Evolutionary conservation across 805 yeast species (phyloP), one percentile per base, ranked within the genome.

Genomic region (Blastobotrys americana): DNA sequence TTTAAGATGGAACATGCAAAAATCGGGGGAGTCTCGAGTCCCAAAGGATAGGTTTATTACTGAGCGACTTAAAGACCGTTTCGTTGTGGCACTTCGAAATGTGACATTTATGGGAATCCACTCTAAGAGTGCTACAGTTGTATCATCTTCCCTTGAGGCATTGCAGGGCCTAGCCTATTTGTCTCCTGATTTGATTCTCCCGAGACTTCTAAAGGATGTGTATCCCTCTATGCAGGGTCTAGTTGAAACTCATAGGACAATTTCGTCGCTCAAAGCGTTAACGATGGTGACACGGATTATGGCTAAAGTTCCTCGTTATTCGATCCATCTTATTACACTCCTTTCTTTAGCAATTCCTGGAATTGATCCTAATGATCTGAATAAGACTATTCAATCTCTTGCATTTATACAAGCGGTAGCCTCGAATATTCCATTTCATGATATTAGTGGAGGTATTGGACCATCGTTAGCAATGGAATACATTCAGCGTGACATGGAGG

Each of bases 311-410:
- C 82, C 82, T 1, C 62, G 78, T 1, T 86, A 74, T 57, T 68
- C 96, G 37, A 78, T 85, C 9, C 98, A 93, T 56, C 66, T 87
- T 9, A 77, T 94, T 0, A 76, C 94, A 43, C 67, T 93, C 13
- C 59, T 89, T 34, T 75, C 80, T 21, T 70, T 86, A 61, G 67
- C 81, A 2, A 60, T 88, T 5, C 84, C 88, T 0, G 96, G 93
- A 23, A 78, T 93, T 22, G 97, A 93, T 59, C 76, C 89, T 0
- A 93, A 89, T 59, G 98, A 93, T 61, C 71, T 87, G 40, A 71
- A 70, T 10, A 77, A 89, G 57, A 81, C 96, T 0, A 70, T 79
- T 13, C 73, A 77, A 42, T 74, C 95, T 0, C 64, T 89, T 34
- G 75, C 80, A 46, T 72, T 84, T 16, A 73, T 93, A 44, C 82